Base-by-base conservation (phyloP, 1,139 yeast genomes). In the Pichia kudriavzevii region DNA sequence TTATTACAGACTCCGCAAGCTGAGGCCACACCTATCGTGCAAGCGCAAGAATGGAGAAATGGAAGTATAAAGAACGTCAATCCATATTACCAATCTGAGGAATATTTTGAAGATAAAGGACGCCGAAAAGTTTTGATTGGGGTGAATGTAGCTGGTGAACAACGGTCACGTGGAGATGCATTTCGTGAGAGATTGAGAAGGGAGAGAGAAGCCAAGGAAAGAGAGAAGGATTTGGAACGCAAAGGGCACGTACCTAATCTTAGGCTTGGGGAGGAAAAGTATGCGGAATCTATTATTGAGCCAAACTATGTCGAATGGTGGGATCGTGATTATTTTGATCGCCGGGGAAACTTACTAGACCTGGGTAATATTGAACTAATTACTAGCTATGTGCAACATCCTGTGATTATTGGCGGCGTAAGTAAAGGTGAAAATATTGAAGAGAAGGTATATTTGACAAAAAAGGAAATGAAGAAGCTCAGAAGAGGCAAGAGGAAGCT, bases 271-370 rank as follows among this genome's bases (percentile, higher is more conserved):
- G 93, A 80, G 47, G 67, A 69, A 4, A 48, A 55, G 8, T 80
- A 67, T 50, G 57, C 59, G 13, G 23, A 21, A 17, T 36, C 61
- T 63, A 0, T 56, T 50, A 2, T 50, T 39, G 19, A 41, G 16
- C 87, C 87, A 0, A 91, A 91, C 0, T 44, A 43, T 10, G 60
- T 75, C 3, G 94, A 83, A 55, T 83, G 94, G 94, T 84, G 95
- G 95, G 94, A 84, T 55, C 57, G 61, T 39, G 74, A 72, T 8
- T 67, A 58, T 33, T 46, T 72, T 15, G 26, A 28, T 4, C 33
- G 31, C 3, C 22, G 17, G 5, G n/a, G 15, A 13, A 18, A 25
- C 10, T 30, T 23, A 12, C 24, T 7, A 12, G 26, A 30, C 10
- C 21, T 24, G 11, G 22, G 32, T 8, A 22, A 25, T 17, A 32